Conservation (phyloP, 148 eudicot genomes). For the Arctostaphylos glauca region DNA sequence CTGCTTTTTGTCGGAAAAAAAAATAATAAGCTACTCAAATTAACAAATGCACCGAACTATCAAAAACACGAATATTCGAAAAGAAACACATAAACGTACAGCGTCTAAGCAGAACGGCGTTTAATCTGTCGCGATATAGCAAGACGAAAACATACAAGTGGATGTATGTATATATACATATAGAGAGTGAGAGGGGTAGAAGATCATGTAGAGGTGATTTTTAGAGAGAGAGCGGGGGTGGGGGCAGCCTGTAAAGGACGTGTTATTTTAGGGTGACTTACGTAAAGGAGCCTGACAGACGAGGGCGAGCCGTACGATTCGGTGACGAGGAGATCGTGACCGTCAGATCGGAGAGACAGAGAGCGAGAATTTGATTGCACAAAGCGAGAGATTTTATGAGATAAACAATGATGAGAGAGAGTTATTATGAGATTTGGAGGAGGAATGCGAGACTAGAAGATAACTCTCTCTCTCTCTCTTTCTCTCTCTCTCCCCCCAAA, state of each 20-base stretch:
- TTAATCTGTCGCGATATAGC: not conserved
- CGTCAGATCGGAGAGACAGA: slow-evolving; percentile 5
- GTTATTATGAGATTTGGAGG: not conserved
- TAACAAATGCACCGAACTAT: not conserved
- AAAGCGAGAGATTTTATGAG: not conserved
- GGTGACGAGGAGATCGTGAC: slow-evolving; percentile 20
- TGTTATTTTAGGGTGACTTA: not conserved
- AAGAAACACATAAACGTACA: not conserved
- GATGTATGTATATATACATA: not conserved
- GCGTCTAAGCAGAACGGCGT: not conserved
- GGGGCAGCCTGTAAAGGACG: too few relatives aligned
- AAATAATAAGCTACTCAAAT: not conserved
- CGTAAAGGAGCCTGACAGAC: slow-evolving; percentile 14
- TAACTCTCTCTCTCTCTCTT: not conserved
- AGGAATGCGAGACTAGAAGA: not conserved
- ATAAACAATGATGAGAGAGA: slow-evolving; percentile 1
- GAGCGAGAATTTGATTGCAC: not conserved
- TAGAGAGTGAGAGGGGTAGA: not conserved
- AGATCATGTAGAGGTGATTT: not conserved
- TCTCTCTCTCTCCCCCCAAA: slow-evolving; percentile 6
- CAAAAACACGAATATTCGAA: not conserved
- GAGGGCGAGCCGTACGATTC: slow-evolving; percentile 15
- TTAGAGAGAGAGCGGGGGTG: slow-evolving; percentile 17
- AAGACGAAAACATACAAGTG: not conserved
- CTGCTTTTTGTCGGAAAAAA: not conserved